These are phyloP conservation scores for Ustilago shanxiensis DNA, from an alignment of 1,284 basidiomycete species.

Conservation along the genomic window DNA sequence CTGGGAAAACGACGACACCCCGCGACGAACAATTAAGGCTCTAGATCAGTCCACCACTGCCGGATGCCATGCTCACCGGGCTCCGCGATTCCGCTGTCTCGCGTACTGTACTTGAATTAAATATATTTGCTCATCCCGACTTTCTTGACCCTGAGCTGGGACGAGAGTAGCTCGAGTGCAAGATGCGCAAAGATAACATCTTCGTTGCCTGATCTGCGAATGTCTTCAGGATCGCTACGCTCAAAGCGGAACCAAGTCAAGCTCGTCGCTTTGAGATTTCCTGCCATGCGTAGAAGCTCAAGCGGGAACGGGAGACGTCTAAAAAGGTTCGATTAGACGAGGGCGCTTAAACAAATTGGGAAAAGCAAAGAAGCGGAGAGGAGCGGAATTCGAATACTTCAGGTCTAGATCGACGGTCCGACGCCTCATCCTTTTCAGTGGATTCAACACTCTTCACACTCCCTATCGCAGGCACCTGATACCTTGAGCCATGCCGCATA, in stretches of 20 bases:
- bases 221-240: too few species aligned
- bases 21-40: too few species aligned
- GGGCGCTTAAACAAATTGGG: constrained; percentile 7
- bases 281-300: neutral
- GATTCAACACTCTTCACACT: neutral
- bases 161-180: too few species aligned
- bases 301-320: neutral
- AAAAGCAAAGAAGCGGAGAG: neutral
- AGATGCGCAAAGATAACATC: too few species aligned
- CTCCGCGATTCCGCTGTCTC: constrained; percentile 26
- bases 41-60: too few species aligned
- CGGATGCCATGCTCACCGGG: neutral
- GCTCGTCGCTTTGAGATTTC: neutral
- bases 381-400: constrained; percentile 15
- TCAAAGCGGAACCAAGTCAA: neutral
- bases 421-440: neutral
- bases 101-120: too few species aligned
- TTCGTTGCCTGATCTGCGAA: too few species aligned
- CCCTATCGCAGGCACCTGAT: neutral
- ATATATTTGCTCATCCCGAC: too few species aligned
- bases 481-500: constrained; percentile 21
- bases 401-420: constrained; percentile 23
- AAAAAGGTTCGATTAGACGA: too few species aligned
- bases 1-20: too few species aligned
- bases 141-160: too few species aligned